Conservation (phyloP, 768 basidiomycete species). For the Kwoniella dejecticola region DNA sequence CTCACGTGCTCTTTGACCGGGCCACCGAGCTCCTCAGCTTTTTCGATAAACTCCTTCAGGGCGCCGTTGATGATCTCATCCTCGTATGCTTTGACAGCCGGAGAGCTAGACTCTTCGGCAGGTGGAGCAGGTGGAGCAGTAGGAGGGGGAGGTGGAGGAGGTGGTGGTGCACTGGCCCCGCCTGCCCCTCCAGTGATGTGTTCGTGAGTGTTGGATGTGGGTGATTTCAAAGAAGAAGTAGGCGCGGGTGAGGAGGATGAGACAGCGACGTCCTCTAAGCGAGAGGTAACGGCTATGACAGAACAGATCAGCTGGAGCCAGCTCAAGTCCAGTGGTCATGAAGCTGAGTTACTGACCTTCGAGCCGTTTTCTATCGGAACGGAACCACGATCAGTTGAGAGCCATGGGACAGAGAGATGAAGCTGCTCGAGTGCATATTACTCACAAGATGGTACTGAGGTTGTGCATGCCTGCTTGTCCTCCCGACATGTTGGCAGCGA, state of each 20-base stretch:
- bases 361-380: constrained; percentile 43
- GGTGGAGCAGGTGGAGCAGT: constrained; percentile 41
- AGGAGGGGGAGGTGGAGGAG: constrained; percentile 48
- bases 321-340: not conserved
- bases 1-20: constrained; percentile 79
- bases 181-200: constrained; percentile 39
- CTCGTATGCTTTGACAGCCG: constrained; percentile 71
- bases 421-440: not conserved
- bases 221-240: constrained; percentile 39
- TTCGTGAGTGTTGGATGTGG: constrained; percentile 40
- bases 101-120: constrained; percentile 59
- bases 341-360: constrained; percentile 38
- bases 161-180: too few species aligned
- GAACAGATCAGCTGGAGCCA: constrained; percentile 1
- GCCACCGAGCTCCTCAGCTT: constrained; percentile 71
- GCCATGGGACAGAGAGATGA: not conserved
- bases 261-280: constrained; percentile 84
- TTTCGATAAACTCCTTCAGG: constrained; percentile 71
- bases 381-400: not conserved
- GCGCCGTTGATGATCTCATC: constrained; percentile 71
- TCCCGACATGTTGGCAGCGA: constrained; percentile 5
- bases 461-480: constrained; percentile 36
- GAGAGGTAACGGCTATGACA: constrained; percentile 85
- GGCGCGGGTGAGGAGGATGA: constrained; percentile 54
- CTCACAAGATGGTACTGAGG: constrained; percentile 47